A percentile compares a stretch with the other conserved stretches of the same genome.
These are phyloP conservation scores for Ophiostoma pallidulum DNA, from an alignment of 2,329 filamentous ascomycete genomes.

Conservation along the genomic window DNA sequence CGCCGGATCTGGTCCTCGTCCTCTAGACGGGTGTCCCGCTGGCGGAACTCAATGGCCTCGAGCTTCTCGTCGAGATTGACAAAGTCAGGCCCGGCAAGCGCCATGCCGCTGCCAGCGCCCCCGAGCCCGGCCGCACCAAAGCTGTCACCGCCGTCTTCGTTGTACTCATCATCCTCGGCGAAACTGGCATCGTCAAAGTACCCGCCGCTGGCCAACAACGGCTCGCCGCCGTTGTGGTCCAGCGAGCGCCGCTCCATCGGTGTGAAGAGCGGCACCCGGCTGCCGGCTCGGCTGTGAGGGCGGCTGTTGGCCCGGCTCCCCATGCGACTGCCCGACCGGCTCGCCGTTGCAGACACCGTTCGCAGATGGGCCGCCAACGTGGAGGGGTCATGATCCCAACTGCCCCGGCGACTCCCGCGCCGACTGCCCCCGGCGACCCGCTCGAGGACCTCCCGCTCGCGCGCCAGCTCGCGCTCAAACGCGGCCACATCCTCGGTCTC, in stretches of 20 bases:
- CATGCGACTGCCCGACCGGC: slow-evolving; percentile 37
- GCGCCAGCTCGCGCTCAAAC: slow-evolving; percentile 41
- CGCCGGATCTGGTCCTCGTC: slow-evolving; percentile 51
- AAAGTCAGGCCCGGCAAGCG: slow-evolving; percentile 48
- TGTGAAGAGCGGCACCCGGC: slow-evolving; percentile 35
- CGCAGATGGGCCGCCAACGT: slow-evolving; percentile 23
- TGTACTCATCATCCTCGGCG: slow-evolving; percentile 30
- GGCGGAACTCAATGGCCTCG: slow-evolving; percentile 40
- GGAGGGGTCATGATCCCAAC: slow-evolving; percentile 25
- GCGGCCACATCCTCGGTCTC: slow-evolving; percentile 32
- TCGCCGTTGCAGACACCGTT: slow-evolving; percentile 38
- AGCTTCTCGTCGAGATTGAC: slow-evolving; percentile 52
- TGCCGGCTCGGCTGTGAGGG: slow-evolving; percentile 37
- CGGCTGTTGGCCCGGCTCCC: slow-evolving; percentile 39
- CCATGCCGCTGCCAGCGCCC: no score
- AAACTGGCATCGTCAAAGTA: slow-evolving; percentile 9
- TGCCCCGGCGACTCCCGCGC: slow-evolving; percentile 31
- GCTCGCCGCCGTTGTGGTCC: background rate
- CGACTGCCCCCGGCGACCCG: slow-evolving; percentile 29
- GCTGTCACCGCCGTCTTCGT: slow-evolving; percentile 37
- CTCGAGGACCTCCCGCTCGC: slow-evolving; percentile 38
- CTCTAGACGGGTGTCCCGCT: slow-evolving; percentile 35
- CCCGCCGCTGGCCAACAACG: background rate
- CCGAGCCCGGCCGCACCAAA: slow-evolving; percentile 18
- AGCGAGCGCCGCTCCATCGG: slow-evolving; percentile 31